Base-by-base conservation (phyloP, 495 filamentous ascomycete genomes). In the Pyrenopolyporus hunteri region DNA sequence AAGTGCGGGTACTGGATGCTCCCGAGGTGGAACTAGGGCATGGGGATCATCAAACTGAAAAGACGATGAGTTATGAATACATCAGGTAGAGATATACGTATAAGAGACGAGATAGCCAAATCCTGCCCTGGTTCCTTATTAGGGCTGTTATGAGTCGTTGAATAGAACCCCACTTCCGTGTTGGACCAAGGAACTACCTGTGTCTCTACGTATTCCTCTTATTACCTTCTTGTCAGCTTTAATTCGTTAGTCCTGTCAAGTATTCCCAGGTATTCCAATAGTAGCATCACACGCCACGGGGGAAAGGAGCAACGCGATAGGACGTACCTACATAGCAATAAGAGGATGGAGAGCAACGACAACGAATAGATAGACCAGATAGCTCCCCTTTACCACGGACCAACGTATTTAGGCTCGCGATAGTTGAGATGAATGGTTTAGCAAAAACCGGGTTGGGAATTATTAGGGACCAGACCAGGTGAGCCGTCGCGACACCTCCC, bases 1-100 rank as follows among this genome's bases (percentile, higher is more conserved):
- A 50, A 62, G 58, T 67, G 63, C 63, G 63, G 63, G 63, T 67
- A 63, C 63, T 63, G 63, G 63, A 59, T 62, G 63, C 63, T 67
- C 63, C 63, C 63, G 63, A 67, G 63, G 63, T 63, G 57, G 58
- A 67, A 52, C 58, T 58, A 63, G 53, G 57, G 48, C 52, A 55
- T 53, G 58, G 63, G 47, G 63, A 60, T 66, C 51, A 33, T 66
- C 63, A 33, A 66, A 66, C 60, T 66, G 57, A 66, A 43, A 49
- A 47, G 37, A 31, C 23, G 39, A 60, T 56, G 57, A 56, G 49
- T 52, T 59, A 57, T 57, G 56, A 59, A 42, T 42, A 26, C 13
- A 13, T 45, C 23, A n/a, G 42, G 9, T 29, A 9, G 9, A 9
- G 9, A 29, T 45, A 60, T 57, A 51, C 45, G 39, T 42, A 57